Evolutionary conservation across 208 protist species (phyloP).

Genomic region (Trypanosoma rangeli): DNA sequence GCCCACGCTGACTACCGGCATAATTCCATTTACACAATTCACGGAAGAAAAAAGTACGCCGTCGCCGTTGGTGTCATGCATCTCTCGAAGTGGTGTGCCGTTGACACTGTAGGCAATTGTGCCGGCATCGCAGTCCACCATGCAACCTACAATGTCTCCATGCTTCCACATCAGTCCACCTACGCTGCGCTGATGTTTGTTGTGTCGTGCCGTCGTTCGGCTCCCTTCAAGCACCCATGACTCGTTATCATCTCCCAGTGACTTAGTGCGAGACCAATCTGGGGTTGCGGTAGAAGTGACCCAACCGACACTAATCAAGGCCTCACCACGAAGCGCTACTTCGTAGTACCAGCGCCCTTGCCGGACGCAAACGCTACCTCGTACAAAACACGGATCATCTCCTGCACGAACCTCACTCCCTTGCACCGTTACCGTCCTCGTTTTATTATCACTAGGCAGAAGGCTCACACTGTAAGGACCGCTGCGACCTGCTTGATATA

Average conservation of each 20-base stretch:
- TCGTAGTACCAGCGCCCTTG: constrained; percentile 90
- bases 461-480: constrained; percentile 63
- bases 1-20: constrained; percentile 43
- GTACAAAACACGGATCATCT: constrained; percentile 56
- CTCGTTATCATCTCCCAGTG: constrained; percentile 62
- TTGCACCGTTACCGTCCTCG: constrained; percentile 35
- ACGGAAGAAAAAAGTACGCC: constrained; percentile 34
- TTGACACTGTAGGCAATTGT: constrained; percentile 83
- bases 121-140: constrained; percentile 79
- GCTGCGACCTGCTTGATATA: constrained; percentile 39
- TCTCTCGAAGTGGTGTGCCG: constrained; percentile 37
- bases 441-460: constrained; percentile 38
- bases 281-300: constrained; percentile 26
- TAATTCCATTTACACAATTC: constrained; percentile 34
- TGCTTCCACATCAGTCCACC: constrained; percentile 63
- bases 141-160: constrained; percentile 86
- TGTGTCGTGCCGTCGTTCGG: constrained; percentile 73
- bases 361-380: constrained; percentile 70
- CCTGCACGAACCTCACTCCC: constrained; percentile 40
- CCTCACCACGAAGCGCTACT: constrained; percentile 50
- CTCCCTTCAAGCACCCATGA: constrained; percentile 86
- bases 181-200: constrained; percentile 58
- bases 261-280: constrained; percentile 34
- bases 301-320: constrained; percentile 62
- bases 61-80: constrained; percentile 36